Conservation (phyloP, 2,329 filamentous ascomycete genomes). For the Aspergillus ochraceoroseus region DNA sequence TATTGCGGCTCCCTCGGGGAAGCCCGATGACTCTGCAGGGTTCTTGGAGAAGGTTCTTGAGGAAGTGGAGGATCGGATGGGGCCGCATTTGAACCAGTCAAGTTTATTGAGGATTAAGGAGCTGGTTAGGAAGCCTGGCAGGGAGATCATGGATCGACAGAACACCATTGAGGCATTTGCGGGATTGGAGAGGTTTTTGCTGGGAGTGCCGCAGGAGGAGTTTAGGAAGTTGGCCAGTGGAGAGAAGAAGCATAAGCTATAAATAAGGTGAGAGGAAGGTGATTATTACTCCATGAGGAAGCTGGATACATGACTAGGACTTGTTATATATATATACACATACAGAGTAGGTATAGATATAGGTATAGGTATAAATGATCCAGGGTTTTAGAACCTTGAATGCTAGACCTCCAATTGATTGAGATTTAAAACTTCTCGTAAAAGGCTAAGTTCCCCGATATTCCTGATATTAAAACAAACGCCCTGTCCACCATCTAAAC, state of each 20-base stretch:
- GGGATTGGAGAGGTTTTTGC: conserved; percentile 73
- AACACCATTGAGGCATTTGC: conserved; percentile 81
- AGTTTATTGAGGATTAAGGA: conserved; percentile 81
- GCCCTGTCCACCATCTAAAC: too few species aligned
- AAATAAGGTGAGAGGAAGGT: conserved; percentile 18
- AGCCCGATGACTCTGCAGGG: conserved; percentile 58
- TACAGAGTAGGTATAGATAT: too few species aligned
- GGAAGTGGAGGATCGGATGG: conserved; percentile 77
- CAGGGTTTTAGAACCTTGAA: too few species aligned
- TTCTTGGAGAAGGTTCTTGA: conserved; percentile 68
- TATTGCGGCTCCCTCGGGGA: conserved; percentile 55
- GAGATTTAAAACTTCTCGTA: too few species aligned
- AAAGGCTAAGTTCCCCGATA: too few species aligned
- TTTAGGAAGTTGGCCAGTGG: conserved; percentile 79
- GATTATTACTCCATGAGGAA: too few species aligned
- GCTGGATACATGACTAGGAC: too few species aligned
- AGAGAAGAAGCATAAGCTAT: conserved; percentile 93
- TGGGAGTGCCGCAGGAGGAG: conserved; percentile 78
- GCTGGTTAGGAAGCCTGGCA: conserved; percentile 68
- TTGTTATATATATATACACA: conserved; percentile 1
- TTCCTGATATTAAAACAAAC: too few species aligned
- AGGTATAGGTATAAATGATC: too few species aligned
- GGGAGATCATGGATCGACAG: conserved; percentile 67
- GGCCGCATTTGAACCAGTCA: conserved; percentile 71
- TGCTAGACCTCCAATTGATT: too few species aligned